Conservation (phyloP, 345 rosid genomes). For the Moricandia arvensis region DNA sequence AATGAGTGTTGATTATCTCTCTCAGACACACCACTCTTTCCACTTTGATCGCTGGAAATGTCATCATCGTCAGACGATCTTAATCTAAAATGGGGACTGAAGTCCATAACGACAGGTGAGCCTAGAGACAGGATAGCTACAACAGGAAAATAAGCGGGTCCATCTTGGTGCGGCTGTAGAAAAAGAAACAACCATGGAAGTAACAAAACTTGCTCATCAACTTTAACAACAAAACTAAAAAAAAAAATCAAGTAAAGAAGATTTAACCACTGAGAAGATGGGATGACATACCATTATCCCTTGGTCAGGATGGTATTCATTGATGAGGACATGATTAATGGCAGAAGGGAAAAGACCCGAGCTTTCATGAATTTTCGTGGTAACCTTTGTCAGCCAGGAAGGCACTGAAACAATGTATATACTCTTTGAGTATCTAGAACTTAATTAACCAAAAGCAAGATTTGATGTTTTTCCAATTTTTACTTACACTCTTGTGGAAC, state of each 20-base stretch:
- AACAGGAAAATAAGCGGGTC: constrained; percentile 90
- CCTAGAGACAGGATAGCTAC: constrained; percentile 86
- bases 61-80: constrained; percentile 30
- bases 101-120: constrained; percentile 83
- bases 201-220: not conserved
- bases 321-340: constrained; percentile 86
- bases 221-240: not conserved
- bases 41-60: constrained; percentile 13
- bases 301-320: constrained; percentile 81
- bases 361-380: constrained; percentile 56
- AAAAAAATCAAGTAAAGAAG: not conserved
- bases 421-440: not conserved
- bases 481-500: constrained; percentile 84
- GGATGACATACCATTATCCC: constrained; percentile 67
- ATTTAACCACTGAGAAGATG: not conserved
- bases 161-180: constrained; percentile 89
- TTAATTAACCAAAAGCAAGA: not conserved
- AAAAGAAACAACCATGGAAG: constrained; percentile 19
- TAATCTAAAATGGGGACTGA: constrained; percentile 68
- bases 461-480: not conserved
- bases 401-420: constrained; percentile 57
- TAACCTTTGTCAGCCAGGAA: constrained; percentile 61
- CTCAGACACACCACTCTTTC: constrained; percentile 31
- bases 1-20: constrained; percentile 45
- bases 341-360: constrained; percentile 69